Base-by-base conservation (phyloP, 2,329 filamentous ascomycete genomes). In the Neophaeococcomyces aloes region DNA sequence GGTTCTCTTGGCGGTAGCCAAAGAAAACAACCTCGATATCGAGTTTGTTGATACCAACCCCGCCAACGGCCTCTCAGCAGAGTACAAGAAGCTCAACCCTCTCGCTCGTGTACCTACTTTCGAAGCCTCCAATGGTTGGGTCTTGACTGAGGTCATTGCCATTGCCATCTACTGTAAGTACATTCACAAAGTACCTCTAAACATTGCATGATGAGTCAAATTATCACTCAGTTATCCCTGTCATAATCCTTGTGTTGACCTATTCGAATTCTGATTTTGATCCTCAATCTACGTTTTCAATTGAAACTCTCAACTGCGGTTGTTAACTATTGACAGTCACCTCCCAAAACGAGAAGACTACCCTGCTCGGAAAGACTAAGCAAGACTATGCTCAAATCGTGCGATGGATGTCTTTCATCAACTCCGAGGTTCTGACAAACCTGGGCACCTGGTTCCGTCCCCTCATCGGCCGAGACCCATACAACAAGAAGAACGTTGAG, bases 281-380 rank as follows among this genome's bases (percentile, higher is more conserved):
- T 48, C 47, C 49, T 51, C 36, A 52, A 48, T 54, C 49, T 32
- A 51, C 49, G 34, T 7, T 18, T 27, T 40, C 36, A 11, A 13
- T 6, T 42, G n/a, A 30, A 13, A n/a, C 15, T 17, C 47, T 53
- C 46, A 34, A 42, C 31, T 39, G 38, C 42, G 39, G 31, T 23
- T 35, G 18, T 47, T 53, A 36, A 52, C 42, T 23, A 27, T 37
- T 47, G 36, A 48, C 48, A 96, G 91, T 98, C 66, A 87, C 91
- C 61, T 96, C 91, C 59, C 91, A 98, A 75, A 98, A 98, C 69
- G 91, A 96, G 82, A 96, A 96, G 83, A 98, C 91, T 60, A 93
- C 87, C 58, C 87, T 98, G 56, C 81, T 98, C 60, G 91, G 91
- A 65, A 96, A 96, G 83, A 98, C 88, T 73, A 98, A 98, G 83